phyloP scores from a whole-genome alignment of 2,329 filamentous ascomycete genomes.

The Fusarium transvaalense region DNA sequence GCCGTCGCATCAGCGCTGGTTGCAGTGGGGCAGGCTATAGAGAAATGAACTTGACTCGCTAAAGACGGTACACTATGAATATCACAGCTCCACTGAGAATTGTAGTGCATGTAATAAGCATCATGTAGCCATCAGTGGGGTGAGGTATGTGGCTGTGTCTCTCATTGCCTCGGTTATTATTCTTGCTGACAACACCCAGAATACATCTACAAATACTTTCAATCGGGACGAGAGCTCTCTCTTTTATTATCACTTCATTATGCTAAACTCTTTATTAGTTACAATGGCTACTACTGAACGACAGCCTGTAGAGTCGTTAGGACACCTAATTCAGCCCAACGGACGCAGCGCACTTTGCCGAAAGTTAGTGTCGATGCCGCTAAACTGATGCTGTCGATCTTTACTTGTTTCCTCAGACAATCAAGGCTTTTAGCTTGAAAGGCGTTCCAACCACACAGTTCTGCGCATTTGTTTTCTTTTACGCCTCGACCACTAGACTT shows the following conservation, averaged over 20 bases:
- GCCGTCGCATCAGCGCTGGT: too few species aligned
- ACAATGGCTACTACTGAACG: not conserved
- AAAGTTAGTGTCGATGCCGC: not conserved
- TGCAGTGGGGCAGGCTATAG: too few species aligned
- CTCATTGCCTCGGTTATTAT: not conserved
- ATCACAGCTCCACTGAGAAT: too few species aligned
- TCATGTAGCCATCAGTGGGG: too few species aligned
- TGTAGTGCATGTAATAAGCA: not conserved
- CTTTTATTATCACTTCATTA: too few species aligned
- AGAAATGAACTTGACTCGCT: not conserved
- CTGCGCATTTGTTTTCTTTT: constrained; percentile 6
- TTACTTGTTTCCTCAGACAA: not conserved
- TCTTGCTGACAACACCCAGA: not conserved
- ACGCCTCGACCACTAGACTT: not conserved
- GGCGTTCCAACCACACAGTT: constrained; percentile 10
- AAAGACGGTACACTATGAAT: not conserved
- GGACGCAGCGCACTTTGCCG: not conserved
- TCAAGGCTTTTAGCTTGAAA: constrained; percentile 8
- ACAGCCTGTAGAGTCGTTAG: rapidly evolving
- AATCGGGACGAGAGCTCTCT: too few species aligned
- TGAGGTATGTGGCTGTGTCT: not conserved
- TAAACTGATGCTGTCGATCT: not conserved
- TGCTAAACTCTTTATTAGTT: too few species aligned
- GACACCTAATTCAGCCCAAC: rapidly evolving
- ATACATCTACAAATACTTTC: too few species aligned